Conservation (phyloP, 345 rosid genomes). For the Rhizophora mangle region DNA sequence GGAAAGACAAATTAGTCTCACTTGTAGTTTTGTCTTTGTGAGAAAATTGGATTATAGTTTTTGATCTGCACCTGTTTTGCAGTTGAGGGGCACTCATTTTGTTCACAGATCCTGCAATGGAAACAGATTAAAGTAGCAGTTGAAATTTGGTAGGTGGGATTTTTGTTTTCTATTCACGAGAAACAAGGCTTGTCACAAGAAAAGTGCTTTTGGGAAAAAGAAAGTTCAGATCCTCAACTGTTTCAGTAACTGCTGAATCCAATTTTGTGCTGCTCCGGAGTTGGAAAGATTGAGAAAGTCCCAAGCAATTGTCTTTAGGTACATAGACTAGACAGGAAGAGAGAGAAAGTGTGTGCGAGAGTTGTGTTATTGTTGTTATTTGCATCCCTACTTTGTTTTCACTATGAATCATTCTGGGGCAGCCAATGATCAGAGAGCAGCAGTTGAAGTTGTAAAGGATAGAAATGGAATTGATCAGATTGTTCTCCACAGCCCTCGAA, state of each 20-base stretch:
- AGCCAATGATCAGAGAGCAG: slow-evolving; percentile 36
- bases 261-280: slow-evolving; percentile 1
- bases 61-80: background rate
- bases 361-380: slow-evolving; percentile 1
- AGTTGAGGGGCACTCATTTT: background rate
- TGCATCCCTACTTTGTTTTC: slow-evolving; percentile 11
- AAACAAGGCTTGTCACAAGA: slow-evolving; percentile 42
- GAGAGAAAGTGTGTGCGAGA: background rate
- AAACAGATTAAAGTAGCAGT: background rate
- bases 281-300: background rate
- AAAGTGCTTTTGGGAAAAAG: slow-evolving; percentile 23
- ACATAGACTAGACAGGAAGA: background rate
- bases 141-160: slow-evolving; percentile 42
- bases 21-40: slow-evolving; percentile 12
- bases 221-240: slow-evolving; percentile 37
- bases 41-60: background rate
- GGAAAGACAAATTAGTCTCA: slow-evolving; percentile 4
- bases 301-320: slow-evolving; percentile 4
- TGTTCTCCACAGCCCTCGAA: slow-evolving; percentile 62
- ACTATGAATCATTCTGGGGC: slow-evolving; percentile 53
- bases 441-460: slow-evolving; percentile 60
- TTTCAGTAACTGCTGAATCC: slow-evolving; percentile 16
- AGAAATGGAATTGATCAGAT: slow-evolving; percentile 66
- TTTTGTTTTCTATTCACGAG: slow-evolving; percentile 46
- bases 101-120: slow-evolving; percentile 13